phyloP scores from a whole-genome alignment of 768 basidiomycete species.

The Tephrocybe sp. region DNA sequence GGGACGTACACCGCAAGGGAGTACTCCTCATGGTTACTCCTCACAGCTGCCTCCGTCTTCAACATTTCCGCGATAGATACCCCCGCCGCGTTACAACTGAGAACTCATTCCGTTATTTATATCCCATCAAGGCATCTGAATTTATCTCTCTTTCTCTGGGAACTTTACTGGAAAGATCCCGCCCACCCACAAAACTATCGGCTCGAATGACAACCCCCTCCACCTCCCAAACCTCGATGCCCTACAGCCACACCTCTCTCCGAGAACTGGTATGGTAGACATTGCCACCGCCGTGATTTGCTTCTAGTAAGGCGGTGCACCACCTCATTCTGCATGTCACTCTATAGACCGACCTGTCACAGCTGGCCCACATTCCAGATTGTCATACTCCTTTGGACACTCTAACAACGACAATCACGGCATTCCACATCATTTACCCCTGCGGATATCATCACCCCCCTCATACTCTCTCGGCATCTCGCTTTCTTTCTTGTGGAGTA shows the following conservation, averaged over 20 bases:
- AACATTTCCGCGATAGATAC: slow-evolving; percentile 7
- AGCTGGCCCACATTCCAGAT: slow-evolving; percentile 2
- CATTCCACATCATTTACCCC: slow-evolving; percentile 11
- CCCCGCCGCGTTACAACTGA: neutral
- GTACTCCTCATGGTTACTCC: slow-evolving; percentile 15
- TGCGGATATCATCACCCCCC: slow-evolving; percentile 15
- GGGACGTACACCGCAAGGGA: slow-evolving; percentile 18
- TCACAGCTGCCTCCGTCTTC: slow-evolving; percentile 8
- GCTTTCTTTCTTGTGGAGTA: slow-evolving; percentile 8
- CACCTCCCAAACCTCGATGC: neutral
- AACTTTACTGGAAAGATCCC: slow-evolving; percentile 1
- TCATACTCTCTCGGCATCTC: slow-evolving; percentile 3
- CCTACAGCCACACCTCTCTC: neutral
- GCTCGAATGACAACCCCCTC: neutral
- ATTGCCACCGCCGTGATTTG: neutral
- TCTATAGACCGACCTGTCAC: slow-evolving; percentile 12
- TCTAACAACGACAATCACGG: slow-evolving; percentile 12
- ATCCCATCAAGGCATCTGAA: slow-evolving; percentile 8
- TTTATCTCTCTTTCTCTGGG: slow-evolving; percentile 3
- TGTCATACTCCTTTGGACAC: slow-evolving; percentile 2
- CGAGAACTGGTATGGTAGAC: neutral
- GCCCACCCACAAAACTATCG: slow-evolving; percentile 1
- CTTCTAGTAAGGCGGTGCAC: neutral
- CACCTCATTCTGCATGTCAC: slow-evolving; percentile 16
- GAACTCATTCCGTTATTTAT: slow-evolving; percentile 10